Percentiles rank a stretch among this genome's conserved stretches.
These are phyloP conservation scores for Diaporthe sp. DNA, from an alignment of 2,329 filamentous ascomycete species.

Conservation along the genomic window DNA sequence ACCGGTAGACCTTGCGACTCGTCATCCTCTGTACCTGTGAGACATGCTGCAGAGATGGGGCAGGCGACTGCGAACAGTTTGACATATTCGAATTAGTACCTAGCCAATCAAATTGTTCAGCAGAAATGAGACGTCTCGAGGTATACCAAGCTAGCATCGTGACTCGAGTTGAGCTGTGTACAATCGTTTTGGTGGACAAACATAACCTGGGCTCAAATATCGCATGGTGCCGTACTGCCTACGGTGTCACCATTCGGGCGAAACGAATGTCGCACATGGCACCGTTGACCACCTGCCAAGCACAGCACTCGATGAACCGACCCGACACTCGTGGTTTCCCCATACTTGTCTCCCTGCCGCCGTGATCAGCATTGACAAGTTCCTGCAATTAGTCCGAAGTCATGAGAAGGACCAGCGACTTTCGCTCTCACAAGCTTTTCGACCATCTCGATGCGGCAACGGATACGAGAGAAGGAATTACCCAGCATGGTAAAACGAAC, in stretches of 20 bases:
- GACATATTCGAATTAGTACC: too few species aligned
- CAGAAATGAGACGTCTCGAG: background rate
- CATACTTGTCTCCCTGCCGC: background rate
- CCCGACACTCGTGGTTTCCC: background rate
- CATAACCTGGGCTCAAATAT: background rate
- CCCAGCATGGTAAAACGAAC: background rate
- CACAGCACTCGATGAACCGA: background rate
- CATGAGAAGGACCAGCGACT: background rate
- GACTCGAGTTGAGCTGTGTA: too few species aligned
- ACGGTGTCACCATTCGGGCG: background rate
- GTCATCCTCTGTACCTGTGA: background rate
- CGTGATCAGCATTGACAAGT: background rate
- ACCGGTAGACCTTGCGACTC: background rate
- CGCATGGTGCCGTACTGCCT: background rate
- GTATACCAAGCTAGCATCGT: too few species aligned
- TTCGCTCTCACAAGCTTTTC: background rate
- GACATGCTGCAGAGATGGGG: too few species aligned
- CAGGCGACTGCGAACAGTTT: too few species aligned
- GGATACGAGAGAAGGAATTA: slow-evolving; percentile 11
- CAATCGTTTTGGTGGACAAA: background rate
- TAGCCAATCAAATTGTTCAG: background rate
- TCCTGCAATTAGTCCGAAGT: background rate
- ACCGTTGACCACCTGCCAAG: background rate
- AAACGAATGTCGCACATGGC: background rate
- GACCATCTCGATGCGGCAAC: slow-evolving; percentile 20